phyloP scores from a whole-genome alignment of 2,329 filamentous ascomycete species.

The Periconia sp. region DNA sequence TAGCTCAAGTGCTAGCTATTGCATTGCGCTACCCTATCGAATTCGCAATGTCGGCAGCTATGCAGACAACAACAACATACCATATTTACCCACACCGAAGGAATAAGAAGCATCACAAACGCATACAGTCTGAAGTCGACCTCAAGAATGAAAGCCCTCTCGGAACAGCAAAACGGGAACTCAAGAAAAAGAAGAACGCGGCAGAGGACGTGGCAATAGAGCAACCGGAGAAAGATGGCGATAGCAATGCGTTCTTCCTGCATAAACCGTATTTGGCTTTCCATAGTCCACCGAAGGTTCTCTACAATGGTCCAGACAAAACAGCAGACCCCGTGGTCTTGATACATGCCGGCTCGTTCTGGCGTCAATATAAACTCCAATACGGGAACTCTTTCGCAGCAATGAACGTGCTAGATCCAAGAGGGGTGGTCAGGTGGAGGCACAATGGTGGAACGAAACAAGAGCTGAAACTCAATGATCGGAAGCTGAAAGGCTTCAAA shows the following conservation, averaged over 20 bases:
- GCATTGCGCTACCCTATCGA: not conserved
- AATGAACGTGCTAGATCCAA: slow-evolving; percentile 28
- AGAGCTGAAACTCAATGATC: slow-evolving; percentile 9
- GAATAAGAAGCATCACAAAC: slow-evolving; percentile 6
- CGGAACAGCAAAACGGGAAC: slow-evolving; percentile 12
- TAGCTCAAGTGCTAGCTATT: too few relatives aligned
- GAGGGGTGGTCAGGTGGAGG: slow-evolving; percentile 29
- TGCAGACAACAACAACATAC: slow-evolving; percentile 6
- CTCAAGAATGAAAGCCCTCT: slow-evolving; percentile 20
- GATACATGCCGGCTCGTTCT: slow-evolving; percentile 28
- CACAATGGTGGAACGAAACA: slow-evolving; percentile 20
- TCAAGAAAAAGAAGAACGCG: slow-evolving; percentile 9
- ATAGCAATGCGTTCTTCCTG: slow-evolving; percentile 27
- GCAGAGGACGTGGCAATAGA: slow-evolving; percentile 3
- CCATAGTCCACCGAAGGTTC: slow-evolving; percentile 28
- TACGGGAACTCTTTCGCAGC: slow-evolving; percentile 21
- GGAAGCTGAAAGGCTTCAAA: slow-evolving; percentile 29
- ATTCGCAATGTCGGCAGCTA: not conserved
- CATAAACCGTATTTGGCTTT: slow-evolving; percentile 35
- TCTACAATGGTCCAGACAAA: slow-evolving; percentile 24
- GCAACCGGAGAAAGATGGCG: not conserved
- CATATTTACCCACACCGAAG: slow-evolving; percentile 25
- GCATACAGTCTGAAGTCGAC: slow-evolving; percentile 14
- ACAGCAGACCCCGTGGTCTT: slow-evolving; percentile 18
- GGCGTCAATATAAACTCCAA: slow-evolving; percentile 34